A percentile compares a stretch with the other conserved stretches of the same genome.
Conservation (phyloP, 805 yeast species). For the Candida ponderosae region DNA sequence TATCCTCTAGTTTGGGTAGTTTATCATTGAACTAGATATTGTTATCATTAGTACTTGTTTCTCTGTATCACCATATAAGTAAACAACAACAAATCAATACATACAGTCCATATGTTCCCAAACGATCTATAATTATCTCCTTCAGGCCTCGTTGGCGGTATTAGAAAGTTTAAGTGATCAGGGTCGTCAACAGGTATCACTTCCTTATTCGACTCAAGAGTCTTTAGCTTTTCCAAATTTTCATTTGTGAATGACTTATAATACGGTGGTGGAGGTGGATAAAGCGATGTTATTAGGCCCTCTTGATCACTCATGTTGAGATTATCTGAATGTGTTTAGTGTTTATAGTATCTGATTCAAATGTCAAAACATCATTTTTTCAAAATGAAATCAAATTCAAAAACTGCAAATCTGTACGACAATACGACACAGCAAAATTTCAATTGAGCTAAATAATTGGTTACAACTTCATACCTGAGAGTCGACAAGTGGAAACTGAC, state of each 20-base stretch:
- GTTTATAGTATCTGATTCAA: no score
- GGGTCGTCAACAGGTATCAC: slow-evolving; percentile 26
- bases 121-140: slow-evolving; percentile 71
- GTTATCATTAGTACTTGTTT: background rate
- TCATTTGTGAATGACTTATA: slow-evolving; percentile 64
- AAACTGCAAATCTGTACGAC: no score
- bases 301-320: slow-evolving; percentile 7
- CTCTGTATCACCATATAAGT: background rate
- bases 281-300: slow-evolving; percentile 52
- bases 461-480: no score
- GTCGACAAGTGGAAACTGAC: no score
- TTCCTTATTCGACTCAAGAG: slow-evolving; percentile 18
- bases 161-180: slow-evolving; percentile 45
- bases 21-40: slow-evolving; percentile 40
- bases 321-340: no score
- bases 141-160: slow-evolving; percentile 61
- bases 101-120: slow-evolving; percentile 80
- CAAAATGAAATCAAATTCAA: no score
- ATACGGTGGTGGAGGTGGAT: slow-evolving; percentile 93
- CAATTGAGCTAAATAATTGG: no score
- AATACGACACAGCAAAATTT: no score
- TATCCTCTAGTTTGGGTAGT: slow-evolving; percentile 64
- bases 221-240: slow-evolving; percentile 41
- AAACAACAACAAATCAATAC: background rate
- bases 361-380: no score